Percentiles rank a stretch among this genome's conserved stretches.
Conservation (phyloP, 225 moss, liverwort and hornwort genomes). For the Asterella californica region DNA sequence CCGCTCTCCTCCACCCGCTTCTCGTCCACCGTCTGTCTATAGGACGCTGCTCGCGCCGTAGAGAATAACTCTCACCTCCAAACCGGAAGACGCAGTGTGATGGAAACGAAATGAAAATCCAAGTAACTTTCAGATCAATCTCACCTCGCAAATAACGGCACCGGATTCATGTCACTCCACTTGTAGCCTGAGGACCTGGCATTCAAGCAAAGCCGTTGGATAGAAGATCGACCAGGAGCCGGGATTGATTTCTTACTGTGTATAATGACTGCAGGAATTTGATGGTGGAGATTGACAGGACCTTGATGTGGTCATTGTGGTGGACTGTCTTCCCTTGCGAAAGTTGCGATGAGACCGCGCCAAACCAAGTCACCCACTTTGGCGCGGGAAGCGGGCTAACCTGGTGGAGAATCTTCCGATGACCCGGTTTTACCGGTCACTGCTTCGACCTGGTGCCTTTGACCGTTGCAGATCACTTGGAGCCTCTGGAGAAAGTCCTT, state of each 20-base stretch:
- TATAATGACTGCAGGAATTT: not conserved
- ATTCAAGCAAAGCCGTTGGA: not conserved
- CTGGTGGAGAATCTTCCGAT: slow-evolving; percentile 8
- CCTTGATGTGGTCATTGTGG: not conserved
- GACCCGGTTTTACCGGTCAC: slow-evolving; percentile 11
- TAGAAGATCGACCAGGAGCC: not conserved
- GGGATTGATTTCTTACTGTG: not conserved
- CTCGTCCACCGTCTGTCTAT: not conserved
- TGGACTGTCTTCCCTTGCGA: not conserved
- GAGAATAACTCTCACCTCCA: not conserved
- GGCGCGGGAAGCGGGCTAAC: not conserved
- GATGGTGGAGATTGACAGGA: not conserved
- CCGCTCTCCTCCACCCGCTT: not conserved
- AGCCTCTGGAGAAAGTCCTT: not conserved
- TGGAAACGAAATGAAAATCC: not conserved
- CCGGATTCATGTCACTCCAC: not conserved
- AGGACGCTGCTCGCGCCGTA: not conserved
- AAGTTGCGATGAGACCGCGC: too few species aligned
- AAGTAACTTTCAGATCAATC: not conserved
- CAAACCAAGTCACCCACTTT: not conserved
- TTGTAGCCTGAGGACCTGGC: not conserved
- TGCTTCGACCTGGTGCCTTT: not conserved
- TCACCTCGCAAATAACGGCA: not conserved
- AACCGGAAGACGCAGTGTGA: not conserved
- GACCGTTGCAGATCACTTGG: slow-evolving; percentile 17